Conservation (phyloP, 1,284 basidiomycete species). For the Tilletiaria anomala region DNA sequence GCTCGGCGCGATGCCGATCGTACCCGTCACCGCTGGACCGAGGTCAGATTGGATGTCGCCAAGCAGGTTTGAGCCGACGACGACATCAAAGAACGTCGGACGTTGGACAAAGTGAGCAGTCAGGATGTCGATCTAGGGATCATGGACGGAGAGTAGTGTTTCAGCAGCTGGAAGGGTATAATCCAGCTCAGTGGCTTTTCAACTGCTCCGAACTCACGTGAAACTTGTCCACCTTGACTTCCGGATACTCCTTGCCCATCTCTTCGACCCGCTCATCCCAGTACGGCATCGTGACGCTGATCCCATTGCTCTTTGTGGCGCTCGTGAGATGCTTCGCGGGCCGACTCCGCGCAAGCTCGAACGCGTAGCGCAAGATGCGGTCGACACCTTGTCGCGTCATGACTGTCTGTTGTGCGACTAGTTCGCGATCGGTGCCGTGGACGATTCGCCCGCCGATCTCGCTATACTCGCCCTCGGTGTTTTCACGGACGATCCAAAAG, state of each 20-base stretch:
- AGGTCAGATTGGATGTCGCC: too few relatives aligned
- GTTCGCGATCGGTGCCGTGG: constrained; percentile 39
- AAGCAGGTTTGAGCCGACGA: too few relatives aligned
- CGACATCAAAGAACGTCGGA: too few relatives aligned
- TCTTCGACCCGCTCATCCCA: constrained; percentile 42
- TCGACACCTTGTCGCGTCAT: constrained; percentile 47
- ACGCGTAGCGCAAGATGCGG: constrained; percentile 48
- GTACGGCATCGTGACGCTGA: constrained; percentile 27
- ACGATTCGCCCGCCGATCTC: constrained; percentile 46
- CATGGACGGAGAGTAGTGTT: too few relatives aligned
- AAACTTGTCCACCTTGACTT: constrained; percentile 47
- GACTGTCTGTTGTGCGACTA: constrained; percentile 43
- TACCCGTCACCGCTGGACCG: too few relatives aligned
- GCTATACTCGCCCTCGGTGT: constrained; percentile 50
- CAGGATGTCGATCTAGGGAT: too few relatives aligned
- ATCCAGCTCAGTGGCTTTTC: too few relatives aligned
- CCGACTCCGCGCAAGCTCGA: constrained; percentile 46
- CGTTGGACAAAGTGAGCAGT: too few relatives aligned
- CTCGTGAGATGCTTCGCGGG: constrained; percentile 47
- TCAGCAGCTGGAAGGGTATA: too few relatives aligned
- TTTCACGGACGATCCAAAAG: constrained; percentile 48
- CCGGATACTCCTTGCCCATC: constrained; percentile 47
- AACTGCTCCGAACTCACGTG: too few relatives aligned
- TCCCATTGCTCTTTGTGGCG: constrained; percentile 43
- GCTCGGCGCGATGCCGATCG: too few relatives aligned